These are phyloP conservation scores for Moesziomyces globuligerus DNA, from an alignment of 1,284 basidiomycete genomes.

Conservation along the genomic window DNA sequence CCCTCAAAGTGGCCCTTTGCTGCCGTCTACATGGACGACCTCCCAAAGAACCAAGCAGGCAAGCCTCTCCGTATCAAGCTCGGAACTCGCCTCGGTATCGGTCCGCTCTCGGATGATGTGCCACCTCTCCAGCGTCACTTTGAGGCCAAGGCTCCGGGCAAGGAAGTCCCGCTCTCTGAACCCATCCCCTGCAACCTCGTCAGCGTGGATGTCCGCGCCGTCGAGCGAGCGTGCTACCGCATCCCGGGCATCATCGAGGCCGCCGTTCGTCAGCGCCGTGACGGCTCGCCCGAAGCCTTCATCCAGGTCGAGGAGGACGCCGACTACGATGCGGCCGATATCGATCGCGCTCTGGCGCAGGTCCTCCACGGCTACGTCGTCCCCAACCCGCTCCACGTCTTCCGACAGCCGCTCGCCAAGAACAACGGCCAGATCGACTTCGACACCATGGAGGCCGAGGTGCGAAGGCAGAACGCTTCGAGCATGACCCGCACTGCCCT, in stretches of 20 bases:
- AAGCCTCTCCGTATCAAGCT: conserved; percentile 68
- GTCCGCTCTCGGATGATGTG: conserved; percentile 65
- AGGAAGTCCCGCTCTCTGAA: conserved; percentile 63
- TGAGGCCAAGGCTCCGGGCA: conserved; percentile 65
- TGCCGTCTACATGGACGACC: conserved; percentile 67
- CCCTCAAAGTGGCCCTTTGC: conserved; percentile 67
- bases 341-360: conserved; percentile 66
- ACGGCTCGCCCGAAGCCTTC: conserved; percentile 66
- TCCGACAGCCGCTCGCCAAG: conserved; percentile 66
- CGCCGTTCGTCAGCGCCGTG: conserved; percentile 64
- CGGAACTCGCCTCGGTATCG: conserved; percentile 64
- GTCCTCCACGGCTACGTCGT: conserved; percentile 67
- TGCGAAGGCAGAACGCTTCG: conserved; percentile 65
- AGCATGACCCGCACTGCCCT: conserved; percentile 65
- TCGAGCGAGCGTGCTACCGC: conserved; percentile 67
- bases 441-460: conserved; percentile 66
- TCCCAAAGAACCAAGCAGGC: conserved; percentile 67
- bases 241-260: conserved; percentile 67
- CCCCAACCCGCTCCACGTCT: conserved; percentile 67
- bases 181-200: conserved; percentile 66
- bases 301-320: conserved; percentile 67
- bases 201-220: conserved; percentile 64
- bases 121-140: conserved; percentile 66
- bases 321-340: conserved; percentile 66
- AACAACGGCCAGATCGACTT: conserved; percentile 65